Evolutionary conservation across 257 asterid species (phyloP), one percentile per base, ranked within the genome.

Genomic region (Penstemon barbatus): DNA sequence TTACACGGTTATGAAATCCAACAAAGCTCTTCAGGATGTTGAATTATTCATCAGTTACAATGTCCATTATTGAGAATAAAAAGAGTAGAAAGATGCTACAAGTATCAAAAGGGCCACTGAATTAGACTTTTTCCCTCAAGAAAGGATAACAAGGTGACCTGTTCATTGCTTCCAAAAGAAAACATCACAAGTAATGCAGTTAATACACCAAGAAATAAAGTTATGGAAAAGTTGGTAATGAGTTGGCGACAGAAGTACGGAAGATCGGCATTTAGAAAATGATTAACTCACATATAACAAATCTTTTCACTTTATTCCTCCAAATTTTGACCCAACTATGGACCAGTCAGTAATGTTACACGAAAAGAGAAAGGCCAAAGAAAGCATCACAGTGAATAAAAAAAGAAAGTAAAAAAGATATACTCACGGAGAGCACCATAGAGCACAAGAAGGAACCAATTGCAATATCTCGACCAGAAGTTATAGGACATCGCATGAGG

Each of bases 361-460:
- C 15, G 4, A 49, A 49, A 49, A 4, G 3, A 49, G 46, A 4
- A 1, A 49, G 54, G 54, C 7, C 10, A 46, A 9, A 49, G 54
- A 49, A 49, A 0, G 18, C 54, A 49, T 3, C 7, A 49, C 15
- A 3, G 54, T 4, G 15, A 58, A 37, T 38, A 11, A 43, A 63
- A 45, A 56, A 40, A 37, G 9, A 25, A 43, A 46, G 63, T 41
- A 8, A 54, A 62, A 43, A 13, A 52, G 41, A 57, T 40, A 63
- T 63, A 85, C 99, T 86, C 80, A 94, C 99, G 50, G 90, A 82
- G 65, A 94, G 95, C 77, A 89, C 78, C 90, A 94, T 76, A 7
- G 97, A 89, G 74, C 99, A 94, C 78, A 94, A 81, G 87, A 94
- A 91, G 77, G 97, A 85, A 74, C 96, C 96, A 51, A 86, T 71